phyloP scores from a whole-genome alignment of 176 grass and related monocot genomes.

The Saccharum officinarum region DNA sequence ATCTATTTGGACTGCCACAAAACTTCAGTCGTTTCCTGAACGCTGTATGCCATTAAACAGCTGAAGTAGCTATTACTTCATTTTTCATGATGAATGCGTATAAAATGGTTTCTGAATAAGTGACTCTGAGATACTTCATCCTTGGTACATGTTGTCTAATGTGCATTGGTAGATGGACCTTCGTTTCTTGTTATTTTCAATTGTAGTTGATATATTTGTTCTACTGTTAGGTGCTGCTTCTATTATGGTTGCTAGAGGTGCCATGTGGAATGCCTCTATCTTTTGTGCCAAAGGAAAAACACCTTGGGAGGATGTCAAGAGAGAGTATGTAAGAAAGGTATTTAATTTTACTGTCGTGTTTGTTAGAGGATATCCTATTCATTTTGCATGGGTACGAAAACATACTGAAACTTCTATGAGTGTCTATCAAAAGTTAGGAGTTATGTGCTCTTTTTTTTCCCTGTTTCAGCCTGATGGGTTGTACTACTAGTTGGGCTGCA shows the following conservation, averaged over 20 bases:
- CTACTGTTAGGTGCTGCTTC: slow-evolving; percentile 72
- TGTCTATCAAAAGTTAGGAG: background rate
- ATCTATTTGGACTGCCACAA: background rate
- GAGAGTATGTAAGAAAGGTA: slow-evolving; percentile 95
- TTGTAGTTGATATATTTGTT: slow-evolving; percentile 22
- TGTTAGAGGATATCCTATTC: background rate
- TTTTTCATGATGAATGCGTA: slow-evolving; percentile 16
- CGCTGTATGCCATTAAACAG: background rate
- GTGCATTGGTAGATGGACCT: background rate
- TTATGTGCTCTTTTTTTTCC: background rate
- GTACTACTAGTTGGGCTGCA: background rate
- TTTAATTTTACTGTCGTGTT: slow-evolving; percentile 16
- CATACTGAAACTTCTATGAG: background rate
- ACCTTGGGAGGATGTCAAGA: slow-evolving; percentile 82
- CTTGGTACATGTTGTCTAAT: background rate
- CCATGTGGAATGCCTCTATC: slow-evolving; percentile 92
- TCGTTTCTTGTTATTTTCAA: slow-evolving; percentile 16
- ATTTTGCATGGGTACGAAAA: background rate
- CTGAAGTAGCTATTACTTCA: background rate
- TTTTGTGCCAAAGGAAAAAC: slow-evolving; percentile 75
- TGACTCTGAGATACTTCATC: background rate
- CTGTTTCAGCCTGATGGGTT: background rate
- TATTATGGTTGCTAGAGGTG: slow-evolving; percentile 95
- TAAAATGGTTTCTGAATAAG: slow-evolving; percentile 4
- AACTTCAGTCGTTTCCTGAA: background rate